Evolutionary conservation across 208 protist species (phyloP).

Genomic region (Acanthamoeba royreba): DNA sequence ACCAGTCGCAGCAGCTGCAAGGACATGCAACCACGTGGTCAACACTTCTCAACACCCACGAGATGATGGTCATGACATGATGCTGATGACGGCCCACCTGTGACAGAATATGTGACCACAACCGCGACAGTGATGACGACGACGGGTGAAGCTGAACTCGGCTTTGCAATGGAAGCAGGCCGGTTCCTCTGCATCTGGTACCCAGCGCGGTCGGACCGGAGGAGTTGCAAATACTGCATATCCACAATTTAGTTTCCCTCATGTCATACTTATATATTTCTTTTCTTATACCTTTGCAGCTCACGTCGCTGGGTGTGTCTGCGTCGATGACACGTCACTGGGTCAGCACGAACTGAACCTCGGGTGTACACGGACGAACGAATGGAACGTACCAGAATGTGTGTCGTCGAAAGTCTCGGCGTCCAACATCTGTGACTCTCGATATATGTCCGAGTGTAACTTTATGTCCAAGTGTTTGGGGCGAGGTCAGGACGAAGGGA

Average conservation of each 20-base stretch:
- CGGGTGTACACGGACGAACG: no score
- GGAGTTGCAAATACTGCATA: not conserved
- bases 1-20: not conserved
- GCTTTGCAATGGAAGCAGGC: not conserved
- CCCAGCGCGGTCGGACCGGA: not conserved
- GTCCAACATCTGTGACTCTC: no score
- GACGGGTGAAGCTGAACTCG: not conserved
- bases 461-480: no score
- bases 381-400: no score
- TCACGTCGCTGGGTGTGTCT: no score
- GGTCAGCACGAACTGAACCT: no score
- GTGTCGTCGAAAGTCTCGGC: no score
- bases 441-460: no score
- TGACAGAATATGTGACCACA: not conserved
- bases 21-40: not conserved
- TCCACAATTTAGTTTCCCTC: not conserved
- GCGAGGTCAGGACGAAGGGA: no score
- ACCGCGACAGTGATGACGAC: not conserved
- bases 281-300: no score
- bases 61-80: not conserved
- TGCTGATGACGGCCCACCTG: not conserved
- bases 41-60: not conserved
- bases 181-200: not conserved
- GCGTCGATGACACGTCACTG: no score
- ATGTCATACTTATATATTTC: no score